These are phyloP conservation scores for Backusella westeae DNA, from an alignment of 192 early-diverging fungal species.

Conservation along the genomic window DNA sequence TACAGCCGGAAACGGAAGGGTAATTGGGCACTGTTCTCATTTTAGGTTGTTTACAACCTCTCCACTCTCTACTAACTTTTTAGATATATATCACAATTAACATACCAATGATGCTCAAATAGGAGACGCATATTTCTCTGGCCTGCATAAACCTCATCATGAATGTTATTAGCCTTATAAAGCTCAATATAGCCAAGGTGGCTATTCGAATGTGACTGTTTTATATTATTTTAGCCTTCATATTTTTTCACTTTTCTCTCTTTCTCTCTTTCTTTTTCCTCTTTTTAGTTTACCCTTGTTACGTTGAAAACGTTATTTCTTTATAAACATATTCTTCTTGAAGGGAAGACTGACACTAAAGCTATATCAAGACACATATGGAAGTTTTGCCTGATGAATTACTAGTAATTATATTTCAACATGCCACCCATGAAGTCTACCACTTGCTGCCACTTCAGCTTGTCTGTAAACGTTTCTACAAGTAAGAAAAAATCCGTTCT, in stretches of 20 bases:
- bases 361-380: conserved; percentile 6
- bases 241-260: neutral
- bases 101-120: no score
- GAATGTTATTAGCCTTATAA: no score
- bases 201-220: neutral
- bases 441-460: neutral
- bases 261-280: neutral
- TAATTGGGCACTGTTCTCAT: no score
- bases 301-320: neutral
- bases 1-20: no score
- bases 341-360: neutral
- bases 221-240: neutral
- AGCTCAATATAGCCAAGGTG: neutral
- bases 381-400: conserved; percentile 12
- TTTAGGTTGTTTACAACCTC: no score
- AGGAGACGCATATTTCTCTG: no score
- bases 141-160: no score
- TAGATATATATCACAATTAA: no score
- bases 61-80: no score
- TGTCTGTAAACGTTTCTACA: conserved; percentile 7
- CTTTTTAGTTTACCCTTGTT: neutral
- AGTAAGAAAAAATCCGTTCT: neutral
- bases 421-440: neutral
- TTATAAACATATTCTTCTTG: neutral
- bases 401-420: conserved; percentile 4